Evolutionary conservation across 2,329 filamentous ascomycete species (phyloP).

Genomic region (Microdochium trichocladiopsis): DNA sequence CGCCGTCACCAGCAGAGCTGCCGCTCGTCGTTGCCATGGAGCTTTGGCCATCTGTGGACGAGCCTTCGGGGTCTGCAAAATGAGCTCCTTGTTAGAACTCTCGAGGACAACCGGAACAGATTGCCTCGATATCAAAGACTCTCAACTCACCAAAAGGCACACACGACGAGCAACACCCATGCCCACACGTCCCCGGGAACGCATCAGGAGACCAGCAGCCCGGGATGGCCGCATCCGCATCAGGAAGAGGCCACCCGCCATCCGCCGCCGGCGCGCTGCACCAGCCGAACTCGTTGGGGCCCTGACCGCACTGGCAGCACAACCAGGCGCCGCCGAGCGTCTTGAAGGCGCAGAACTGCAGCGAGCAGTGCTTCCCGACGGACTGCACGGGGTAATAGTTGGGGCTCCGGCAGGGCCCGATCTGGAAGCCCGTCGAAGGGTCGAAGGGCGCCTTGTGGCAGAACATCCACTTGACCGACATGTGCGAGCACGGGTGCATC

Average conservation of each 20-base stretch:
- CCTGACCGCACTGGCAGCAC: conserved; percentile 45
- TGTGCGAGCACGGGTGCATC: conserved; percentile 43
- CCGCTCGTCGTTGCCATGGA: not conserved
- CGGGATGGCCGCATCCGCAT: not conserved
- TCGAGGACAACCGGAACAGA: not conserved
- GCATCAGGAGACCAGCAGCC: not conserved
- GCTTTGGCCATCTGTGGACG: not conserved
- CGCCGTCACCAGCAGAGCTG: not conserved
- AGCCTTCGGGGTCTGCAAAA: not conserved
- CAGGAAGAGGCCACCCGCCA: not conserved
- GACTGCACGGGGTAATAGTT: conserved; percentile 38
- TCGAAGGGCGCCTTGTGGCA: conserved; percentile 42
- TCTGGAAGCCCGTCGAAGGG: conserved; percentile 39
- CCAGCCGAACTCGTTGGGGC: conserved; percentile 46
- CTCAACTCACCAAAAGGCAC: not conserved
- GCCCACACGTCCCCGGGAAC: not conserved
- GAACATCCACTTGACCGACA: conserved; percentile 49
- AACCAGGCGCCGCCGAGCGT: conserved; percentile 42
- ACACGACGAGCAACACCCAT: not conserved
- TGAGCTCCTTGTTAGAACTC: not conserved
- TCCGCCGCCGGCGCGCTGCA: conserved; percentile 25
- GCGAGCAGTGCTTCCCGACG: conserved; percentile 35
- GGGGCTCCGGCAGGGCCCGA: conserved; percentile 36
- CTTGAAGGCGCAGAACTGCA: conserved; percentile 44
- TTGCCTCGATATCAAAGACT: not conserved